A percentile compares a stretch with the other conserved stretches of the same genome.
Evolutionary conservation across 805 yeast genomes (phyloP).

Genomic region (Saturnispora bothae): DNA sequence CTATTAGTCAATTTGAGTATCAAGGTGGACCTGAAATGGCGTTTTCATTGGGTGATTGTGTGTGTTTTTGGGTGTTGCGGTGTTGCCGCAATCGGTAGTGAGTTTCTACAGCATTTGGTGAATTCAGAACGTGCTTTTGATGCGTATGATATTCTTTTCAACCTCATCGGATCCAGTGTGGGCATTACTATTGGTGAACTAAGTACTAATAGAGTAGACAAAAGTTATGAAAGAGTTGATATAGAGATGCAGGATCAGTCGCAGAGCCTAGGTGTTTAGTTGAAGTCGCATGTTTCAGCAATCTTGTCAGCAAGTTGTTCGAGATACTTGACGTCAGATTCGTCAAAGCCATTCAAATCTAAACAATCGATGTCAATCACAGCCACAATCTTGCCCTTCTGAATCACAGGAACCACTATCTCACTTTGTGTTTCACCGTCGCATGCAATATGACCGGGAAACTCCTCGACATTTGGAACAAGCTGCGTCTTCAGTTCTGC

Average conservation of each 20-base stretch:
- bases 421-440: slow-evolving; percentile 93
- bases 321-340: slow-evolving; percentile 45
- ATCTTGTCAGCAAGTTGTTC: slow-evolving; percentile 49
- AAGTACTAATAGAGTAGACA: slow-evolving; percentile 3
- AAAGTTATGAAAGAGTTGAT: background rate
- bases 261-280: too few relatives aligned
- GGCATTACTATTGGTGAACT: slow-evolving; percentile 18
- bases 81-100: slow-evolving; percentile 38
- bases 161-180: slow-evolving; percentile 20
- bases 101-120: slow-evolving; percentile 33
- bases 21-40: slow-evolving; percentile 21
- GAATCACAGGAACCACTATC: slow-evolving; percentile 72
- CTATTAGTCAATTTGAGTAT: slow-evolving; percentile 37
- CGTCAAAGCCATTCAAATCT: slow-evolving; percentile 53
- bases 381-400: slow-evolving; percentile 41
- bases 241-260: too few relatives aligned
- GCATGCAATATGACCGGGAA: slow-evolving; percentile 94
- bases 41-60: slow-evolving; percentile 19
- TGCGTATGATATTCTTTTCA: slow-evolving; percentile 20
- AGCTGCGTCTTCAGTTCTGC: slow-evolving; percentile 46
- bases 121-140: slow-evolving; percentile 39
- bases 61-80: slow-evolving; percentile 30
- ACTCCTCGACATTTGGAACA: slow-evolving; percentile 65
- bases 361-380: slow-evolving; percentile 84
- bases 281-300: slow-evolving; percentile 34